Evolutionary conservation across 2,329 filamentous ascomycete species (phyloP).

Genomic region (Xylariaceae sp.): DNA sequence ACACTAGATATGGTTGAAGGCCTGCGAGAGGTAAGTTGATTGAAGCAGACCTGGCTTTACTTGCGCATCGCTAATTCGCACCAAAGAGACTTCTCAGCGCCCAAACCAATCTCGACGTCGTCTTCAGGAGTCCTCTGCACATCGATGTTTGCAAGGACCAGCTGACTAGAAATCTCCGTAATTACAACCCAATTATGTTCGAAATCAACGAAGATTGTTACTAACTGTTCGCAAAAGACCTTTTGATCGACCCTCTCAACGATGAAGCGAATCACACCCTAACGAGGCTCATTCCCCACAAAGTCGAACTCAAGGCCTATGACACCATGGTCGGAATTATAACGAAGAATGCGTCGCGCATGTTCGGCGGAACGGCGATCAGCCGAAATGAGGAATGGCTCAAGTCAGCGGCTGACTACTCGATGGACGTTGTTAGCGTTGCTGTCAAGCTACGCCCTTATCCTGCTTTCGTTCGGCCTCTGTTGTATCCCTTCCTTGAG

Average conservation of each 20-base stretch:
- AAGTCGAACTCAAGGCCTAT: conserved; percentile 25
- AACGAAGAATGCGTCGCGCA: conserved; percentile 31
- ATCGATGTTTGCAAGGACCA: conserved; percentile 33
- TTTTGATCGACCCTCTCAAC: conserved; percentile 27
- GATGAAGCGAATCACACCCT: conserved; percentile 31
- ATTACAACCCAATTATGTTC: background rate
- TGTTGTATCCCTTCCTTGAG: conserved; percentile 28
- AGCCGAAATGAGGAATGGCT: conserved; percentile 32
- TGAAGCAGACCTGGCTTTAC: background rate
- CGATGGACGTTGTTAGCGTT: conserved; percentile 32
- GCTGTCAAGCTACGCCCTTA: conserved; percentile 31
- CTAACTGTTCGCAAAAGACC: conserved; percentile 22
- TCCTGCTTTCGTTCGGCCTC: conserved; percentile 28
- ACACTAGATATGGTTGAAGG: conserved; percentile 33
- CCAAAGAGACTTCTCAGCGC: conserved; percentile 28
- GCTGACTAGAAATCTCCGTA: conserved; percentile 30
- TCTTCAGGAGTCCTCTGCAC: conserved; percentile 30
- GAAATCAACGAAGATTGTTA: background rate
- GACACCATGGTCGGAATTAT: conserved; percentile 33
- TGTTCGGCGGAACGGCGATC: conserved; percentile 30
- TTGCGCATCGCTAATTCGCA: conserved; percentile 1
- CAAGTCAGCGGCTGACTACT: conserved; percentile 30
- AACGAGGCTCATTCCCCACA: conserved; percentile 23
- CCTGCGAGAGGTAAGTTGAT: conserved; percentile 24
- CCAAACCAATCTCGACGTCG: conserved; percentile 32